Evolutionary conservation across 371 early-diverging fungal genomes (phyloP).

Genomic region (Lichtheimia corymbifera): DNA sequence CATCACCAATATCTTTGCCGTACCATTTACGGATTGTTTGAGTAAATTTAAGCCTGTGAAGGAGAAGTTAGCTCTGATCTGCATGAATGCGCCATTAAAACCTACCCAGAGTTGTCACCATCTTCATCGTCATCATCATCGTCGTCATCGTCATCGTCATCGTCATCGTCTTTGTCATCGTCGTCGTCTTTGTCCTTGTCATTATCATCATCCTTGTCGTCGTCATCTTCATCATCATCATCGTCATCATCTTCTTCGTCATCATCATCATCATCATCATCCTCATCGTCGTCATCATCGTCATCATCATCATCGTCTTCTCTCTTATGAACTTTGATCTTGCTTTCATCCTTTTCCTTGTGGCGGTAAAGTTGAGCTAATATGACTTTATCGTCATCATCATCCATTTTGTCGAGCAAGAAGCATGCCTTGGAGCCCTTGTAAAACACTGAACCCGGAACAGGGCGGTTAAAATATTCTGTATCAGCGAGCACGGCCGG

Average conservation of each 20-base stretch:
- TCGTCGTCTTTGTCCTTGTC: constrained; percentile 4
- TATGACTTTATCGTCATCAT: constrained; percentile 18
- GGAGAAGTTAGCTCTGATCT: too few species aligned
- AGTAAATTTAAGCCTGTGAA: constrained; percentile 6
- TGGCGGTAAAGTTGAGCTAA: constrained; percentile 18
- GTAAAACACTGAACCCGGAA: constrained; percentile 7
- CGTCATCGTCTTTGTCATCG: not conserved
- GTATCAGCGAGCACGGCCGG: constrained; percentile 12
- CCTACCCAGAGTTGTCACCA: constrained; percentile 1
- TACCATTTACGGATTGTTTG: constrained; percentile 13
- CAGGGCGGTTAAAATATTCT: constrained; percentile 20
- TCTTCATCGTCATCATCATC: not conserved
- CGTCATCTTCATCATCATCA: constrained; percentile 3
- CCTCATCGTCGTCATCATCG: constrained; percentile 3
- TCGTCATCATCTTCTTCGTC: not conserved
- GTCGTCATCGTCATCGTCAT: not conserved
- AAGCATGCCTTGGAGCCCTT: constrained; percentile 15
- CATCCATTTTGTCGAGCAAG: constrained; percentile 16
- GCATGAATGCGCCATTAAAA: not conserved
- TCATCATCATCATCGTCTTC: constrained; percentile 4
- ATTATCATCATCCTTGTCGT: constrained; percentile 3
- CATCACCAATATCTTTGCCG: constrained; percentile 13
- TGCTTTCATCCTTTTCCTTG: not conserved
- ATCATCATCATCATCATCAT: constrained; percentile 2
- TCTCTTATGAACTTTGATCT: not conserved